Percentiles rank a stretch among this genome's conserved stretches.
Evolutionary conservation across 106 monocot species (phyloP).

Genomic region (Phalaenopsis aphrodite): DNA sequence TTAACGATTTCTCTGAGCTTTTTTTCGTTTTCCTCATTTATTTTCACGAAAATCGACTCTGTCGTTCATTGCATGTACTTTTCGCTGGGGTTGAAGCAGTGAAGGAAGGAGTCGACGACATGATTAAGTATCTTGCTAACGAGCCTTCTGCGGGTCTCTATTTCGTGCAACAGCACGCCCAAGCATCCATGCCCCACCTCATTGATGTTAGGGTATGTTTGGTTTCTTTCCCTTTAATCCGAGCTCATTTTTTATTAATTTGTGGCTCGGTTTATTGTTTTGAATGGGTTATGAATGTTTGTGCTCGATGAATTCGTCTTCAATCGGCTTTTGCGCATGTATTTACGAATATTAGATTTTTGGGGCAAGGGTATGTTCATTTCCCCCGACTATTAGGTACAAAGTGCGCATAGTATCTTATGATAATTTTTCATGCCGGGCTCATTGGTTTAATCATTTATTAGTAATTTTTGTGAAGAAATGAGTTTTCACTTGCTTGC

Average conservation of each 20-base stretch:
- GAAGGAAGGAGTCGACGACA: conserved; percentile 78
- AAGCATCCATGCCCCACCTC: conserved; percentile 55
- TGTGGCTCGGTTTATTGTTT: neutral
- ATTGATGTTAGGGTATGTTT: conserved; percentile 47
- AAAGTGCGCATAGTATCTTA: no score
- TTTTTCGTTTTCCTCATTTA: neutral
- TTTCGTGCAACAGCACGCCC: conserved; percentile 86
- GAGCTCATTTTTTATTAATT: neutral
- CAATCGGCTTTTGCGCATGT: neutral
- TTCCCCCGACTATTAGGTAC: neutral
- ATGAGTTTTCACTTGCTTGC: neutral
- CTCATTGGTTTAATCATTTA: neutral
- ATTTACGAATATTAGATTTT: neutral
- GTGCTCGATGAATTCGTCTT: neutral
- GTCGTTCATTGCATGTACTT: neutral
- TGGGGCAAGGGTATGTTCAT: neutral
- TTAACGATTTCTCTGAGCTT: neutral
- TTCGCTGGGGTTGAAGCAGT: conserved; percentile 26
- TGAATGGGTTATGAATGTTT: neutral
- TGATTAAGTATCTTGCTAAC: conserved; percentile 85
- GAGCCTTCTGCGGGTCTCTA: conserved; percentile 84
- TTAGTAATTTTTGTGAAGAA: neutral
- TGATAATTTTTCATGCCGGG: neutral
- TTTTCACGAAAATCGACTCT: neutral
- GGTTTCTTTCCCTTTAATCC: neutral